phyloP scores from a whole-genome alignment of 331 rosid species.

The Dryas integrifolia region DNA sequence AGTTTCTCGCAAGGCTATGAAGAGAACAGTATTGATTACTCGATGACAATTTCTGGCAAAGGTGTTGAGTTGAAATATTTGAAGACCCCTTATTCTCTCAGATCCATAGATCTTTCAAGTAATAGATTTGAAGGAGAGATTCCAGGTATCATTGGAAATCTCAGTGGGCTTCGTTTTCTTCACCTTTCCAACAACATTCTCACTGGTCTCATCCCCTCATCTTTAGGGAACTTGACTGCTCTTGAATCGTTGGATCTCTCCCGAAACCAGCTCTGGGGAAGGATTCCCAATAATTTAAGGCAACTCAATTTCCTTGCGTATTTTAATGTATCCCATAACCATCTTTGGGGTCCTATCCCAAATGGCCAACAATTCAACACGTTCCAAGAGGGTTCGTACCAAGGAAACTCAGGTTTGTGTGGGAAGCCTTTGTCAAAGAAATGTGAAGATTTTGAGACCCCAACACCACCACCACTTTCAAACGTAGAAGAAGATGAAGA shows the following conservation, averaged over 20 bases:
- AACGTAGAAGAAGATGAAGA: slow-evolving; percentile 3
- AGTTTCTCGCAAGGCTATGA: no score
- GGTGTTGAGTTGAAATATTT: background rate
- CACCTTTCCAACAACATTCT: slow-evolving; percentile 21
- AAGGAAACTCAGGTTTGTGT: slow-evolving; percentile 18
- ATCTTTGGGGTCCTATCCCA: slow-evolving; percentile 20
- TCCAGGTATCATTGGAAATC: slow-evolving; percentile 7
- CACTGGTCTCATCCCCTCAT: slow-evolving; percentile 13
- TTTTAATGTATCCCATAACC: slow-evolving; percentile 24
- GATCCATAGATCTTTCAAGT: slow-evolving; percentile 2
- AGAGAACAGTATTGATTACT: background rate
- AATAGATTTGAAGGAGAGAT: slow-evolving; percentile 22
- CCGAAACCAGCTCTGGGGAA: slow-evolving; percentile 18
- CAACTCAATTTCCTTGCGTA: slow-evolving; percentile 13
- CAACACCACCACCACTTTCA: background rate
- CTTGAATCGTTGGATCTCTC: slow-evolving; percentile 29
- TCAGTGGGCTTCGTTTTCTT: background rate
- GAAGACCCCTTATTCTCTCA: background rate
- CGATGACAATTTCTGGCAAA: background rate
- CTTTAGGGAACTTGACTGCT: slow-evolving; percentile 2
- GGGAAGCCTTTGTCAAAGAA: slow-evolving; percentile 11
- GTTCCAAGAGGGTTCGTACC: slow-evolving; percentile 1
- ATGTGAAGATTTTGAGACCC: background rate
- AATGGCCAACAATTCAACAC: slow-evolving; percentile 20
- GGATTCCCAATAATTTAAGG: background rate